phyloP scores from a whole-genome alignment of 768 basidiomycete genomes.

The Xanthoconium stramineum region DNA sequence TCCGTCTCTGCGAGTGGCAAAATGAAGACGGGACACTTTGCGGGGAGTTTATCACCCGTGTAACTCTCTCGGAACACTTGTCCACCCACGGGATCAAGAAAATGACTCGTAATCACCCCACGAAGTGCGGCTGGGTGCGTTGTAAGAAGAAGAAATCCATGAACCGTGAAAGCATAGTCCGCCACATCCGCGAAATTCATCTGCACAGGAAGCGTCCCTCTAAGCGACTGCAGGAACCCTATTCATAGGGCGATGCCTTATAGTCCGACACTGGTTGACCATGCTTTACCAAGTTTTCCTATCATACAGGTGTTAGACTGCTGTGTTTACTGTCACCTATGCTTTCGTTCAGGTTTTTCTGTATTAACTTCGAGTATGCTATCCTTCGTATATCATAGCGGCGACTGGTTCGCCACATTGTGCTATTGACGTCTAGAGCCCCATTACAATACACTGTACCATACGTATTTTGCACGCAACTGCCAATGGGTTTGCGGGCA shows the following conservation, averaged over 20 bases:
- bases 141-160: constrained; percentile 5
- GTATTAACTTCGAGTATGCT: too few relatives aligned
- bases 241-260: neutral
- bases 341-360: too few relatives aligned
- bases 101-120: neutral
- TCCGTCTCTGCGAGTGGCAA: constrained; percentile 7
- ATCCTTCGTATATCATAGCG: too few relatives aligned
- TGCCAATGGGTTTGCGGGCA: too few relatives aligned
- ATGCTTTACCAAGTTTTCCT: neutral
- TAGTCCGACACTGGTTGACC: too few relatives aligned
- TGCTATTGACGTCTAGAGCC: too few relatives aligned
- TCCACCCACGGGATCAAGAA: constrained; percentile 13
- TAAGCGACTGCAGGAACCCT: neutral
- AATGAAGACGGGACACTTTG: neutral
- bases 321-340: too few relatives aligned
- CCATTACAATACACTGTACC: too few relatives aligned
- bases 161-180: constrained; percentile 21
- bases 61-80: constrained; percentile 12
- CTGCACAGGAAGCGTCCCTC: constrained; percentile 4
- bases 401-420: too few relatives aligned
- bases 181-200: constrained; percentile 20
- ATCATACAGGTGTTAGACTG: neutral
- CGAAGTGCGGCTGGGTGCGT: constrained; percentile 11
- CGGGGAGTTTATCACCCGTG: neutral
- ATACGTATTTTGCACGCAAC: neutral